These are phyloP conservation scores for Tetraselmis chui DNA, from an alignment of 139 green algal species.

Conservation along the genomic window DNA sequence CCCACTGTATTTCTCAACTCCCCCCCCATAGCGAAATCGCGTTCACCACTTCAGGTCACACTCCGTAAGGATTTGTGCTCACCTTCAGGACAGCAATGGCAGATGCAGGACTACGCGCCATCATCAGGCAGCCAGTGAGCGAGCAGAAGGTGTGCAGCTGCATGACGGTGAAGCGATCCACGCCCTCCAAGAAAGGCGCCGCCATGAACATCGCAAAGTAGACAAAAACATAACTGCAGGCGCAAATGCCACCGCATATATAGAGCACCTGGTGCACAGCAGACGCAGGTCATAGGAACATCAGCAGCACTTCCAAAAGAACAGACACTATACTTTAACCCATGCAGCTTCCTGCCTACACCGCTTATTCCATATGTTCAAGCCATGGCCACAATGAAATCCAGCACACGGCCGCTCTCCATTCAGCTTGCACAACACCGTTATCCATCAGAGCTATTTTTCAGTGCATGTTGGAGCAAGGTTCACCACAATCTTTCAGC, in stretches of 20 bases:
- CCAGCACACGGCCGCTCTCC: too few species aligned
- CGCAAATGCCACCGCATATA: slow-evolving; percentile 43
- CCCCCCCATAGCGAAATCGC: too few species aligned
- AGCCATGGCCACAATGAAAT: too few species aligned
- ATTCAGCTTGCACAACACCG: too few species aligned
- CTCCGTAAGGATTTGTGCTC: too few species aligned
- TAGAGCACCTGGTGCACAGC: slow-evolving; percentile 47
- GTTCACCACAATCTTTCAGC: too few species aligned
- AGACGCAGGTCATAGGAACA: not conserved
- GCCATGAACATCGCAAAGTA: slow-evolving; percentile 33
- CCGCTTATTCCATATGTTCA: too few species aligned
- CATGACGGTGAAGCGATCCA: slow-evolving; percentile 6
- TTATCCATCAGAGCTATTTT: too few species aligned
- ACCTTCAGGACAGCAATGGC: slow-evolving; percentile 73
- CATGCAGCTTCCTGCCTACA: too few species aligned
- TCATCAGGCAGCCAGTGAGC: slow-evolving; percentile 68
- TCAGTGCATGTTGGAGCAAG: too few species aligned
- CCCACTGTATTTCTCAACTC: not conserved
- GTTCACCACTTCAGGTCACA: too few species aligned
- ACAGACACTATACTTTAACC: not conserved
- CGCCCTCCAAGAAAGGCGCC: slow-evolving; percentile 12
- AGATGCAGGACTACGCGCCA: slow-evolving; percentile 78
- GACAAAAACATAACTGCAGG: slow-evolving; percentile 42
- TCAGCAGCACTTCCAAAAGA: not conserved
- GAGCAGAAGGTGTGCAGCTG: slow-evolving; percentile 35